Evolutionary conservation across 371 early-diverging fungal genomes (phyloP), one percentile per base, ranked within the genome.

Genomic region (Circinella minor): DNA sequence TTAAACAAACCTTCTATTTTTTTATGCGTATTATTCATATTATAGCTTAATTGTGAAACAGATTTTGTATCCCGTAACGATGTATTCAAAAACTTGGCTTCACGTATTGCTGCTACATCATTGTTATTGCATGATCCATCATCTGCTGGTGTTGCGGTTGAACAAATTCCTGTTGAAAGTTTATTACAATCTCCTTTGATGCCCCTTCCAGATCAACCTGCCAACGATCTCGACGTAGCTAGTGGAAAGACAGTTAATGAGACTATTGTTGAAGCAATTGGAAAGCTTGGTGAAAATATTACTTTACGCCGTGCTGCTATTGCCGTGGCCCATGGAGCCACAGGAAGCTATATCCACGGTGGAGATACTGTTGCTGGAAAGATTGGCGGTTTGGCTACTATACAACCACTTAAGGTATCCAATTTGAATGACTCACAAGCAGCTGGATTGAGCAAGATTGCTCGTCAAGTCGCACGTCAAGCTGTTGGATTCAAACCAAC

Each of bases 1-100:
- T 27, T 27, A 27, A 27, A 27, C 27, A 27, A 27, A 1, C 27
- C 27, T 27, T 27, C 27, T 27, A 27, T 27, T 27, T 27, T 27
- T 27, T 27, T 27, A 27, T 27, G 27, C 27, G 27, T 27, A 27
- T 51, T 17, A 17, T n/a, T n/a, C 51, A 13, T 51, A 13, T 51
- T 51, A 5, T 86, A 94, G 89, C 74, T 95, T 64, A 92, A 93
- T 81, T 95, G 95, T 71, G 98, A 98, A 79, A 96, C 98, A 0
- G 98, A 98, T 77, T 98, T 98, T 85, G 98, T 96, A 9, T 91
- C 95, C 11, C 88, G 94, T 68, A 91, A 91, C 71, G 86, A 85
- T 48, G 82, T 91, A n/a, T 97, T 97, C 81, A 88, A 89, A 62
- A 82, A 89, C 39, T 87, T 95, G 55, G 95, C 93, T 36, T 76